Percentiles rank a stretch among this genome's conserved stretches.
Evolutionary conservation across 345 rosid genomes (phyloP).

Genomic region (Salix udensis): DNA sequence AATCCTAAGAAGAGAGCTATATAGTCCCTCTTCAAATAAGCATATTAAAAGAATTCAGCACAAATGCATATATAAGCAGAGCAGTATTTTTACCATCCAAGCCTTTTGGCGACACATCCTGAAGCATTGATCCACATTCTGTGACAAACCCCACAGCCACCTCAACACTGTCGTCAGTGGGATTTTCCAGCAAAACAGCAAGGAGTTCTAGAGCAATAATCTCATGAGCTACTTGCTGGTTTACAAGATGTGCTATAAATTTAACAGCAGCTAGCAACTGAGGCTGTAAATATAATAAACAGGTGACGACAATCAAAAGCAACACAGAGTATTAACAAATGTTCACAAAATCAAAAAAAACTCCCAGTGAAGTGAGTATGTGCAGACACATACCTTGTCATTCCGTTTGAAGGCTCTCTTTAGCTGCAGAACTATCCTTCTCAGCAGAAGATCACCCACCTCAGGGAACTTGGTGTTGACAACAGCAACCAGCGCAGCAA

Average conservation of each 20-base stretch:
- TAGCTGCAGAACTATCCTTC: slow-evolving; percentile 84
- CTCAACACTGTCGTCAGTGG: slow-evolving; percentile 92
- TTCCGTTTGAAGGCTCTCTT: slow-evolving; percentile 94
- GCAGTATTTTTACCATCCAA: slow-evolving; percentile 52
- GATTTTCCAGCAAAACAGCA: slow-evolving; percentile 65
- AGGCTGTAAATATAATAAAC: slow-evolving; percentile 48
- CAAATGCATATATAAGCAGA: background rate
- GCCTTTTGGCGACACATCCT: slow-evolving; percentile 86
- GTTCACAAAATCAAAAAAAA: background rate
- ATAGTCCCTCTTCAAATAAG: background rate
- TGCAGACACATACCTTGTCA: slow-evolving; percentile 53
- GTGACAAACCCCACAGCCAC: slow-evolving; percentile 91
- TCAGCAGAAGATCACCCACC: slow-evolving; percentile 75
- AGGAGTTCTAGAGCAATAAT: slow-evolving; percentile 79
- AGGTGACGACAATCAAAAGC: background rate
- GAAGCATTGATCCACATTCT: slow-evolving; percentile 89
- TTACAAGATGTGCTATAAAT: slow-evolving; percentile 88
- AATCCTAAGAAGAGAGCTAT: background rate
- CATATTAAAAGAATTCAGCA: background rate
- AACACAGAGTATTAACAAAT: background rate
- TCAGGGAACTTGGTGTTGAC: slow-evolving; percentile 84
- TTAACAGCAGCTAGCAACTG: slow-evolving; percentile 92
- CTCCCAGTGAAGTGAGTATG: background rate
- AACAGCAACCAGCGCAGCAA: slow-evolving; percentile 81
- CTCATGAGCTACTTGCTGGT: slow-evolving; percentile 88